These are phyloP conservation scores for Paralagenidium karlingii DNA, from an alignment of 352 stramenopile species.

Conservation along the genomic window DNA sequence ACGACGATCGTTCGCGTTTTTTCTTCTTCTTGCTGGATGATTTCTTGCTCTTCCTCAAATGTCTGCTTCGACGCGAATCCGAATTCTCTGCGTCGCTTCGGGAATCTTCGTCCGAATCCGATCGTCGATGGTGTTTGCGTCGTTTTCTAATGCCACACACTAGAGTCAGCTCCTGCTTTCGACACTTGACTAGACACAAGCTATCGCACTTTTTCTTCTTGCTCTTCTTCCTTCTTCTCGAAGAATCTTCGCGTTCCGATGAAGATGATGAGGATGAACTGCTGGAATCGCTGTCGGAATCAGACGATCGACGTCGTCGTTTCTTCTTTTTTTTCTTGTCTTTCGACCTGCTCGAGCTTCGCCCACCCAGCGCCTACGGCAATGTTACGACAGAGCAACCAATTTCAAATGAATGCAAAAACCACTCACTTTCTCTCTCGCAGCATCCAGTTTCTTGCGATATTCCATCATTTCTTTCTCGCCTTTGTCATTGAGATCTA, in stretches of 20 bases:
- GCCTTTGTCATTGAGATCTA: constrained; percentile 79
- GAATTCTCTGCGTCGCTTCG: constrained; percentile 15
- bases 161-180: background rate
- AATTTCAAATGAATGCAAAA: no score
- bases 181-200: background rate
- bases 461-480: constrained; percentile 92
- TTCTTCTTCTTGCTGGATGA: constrained; percentile 16
- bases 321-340: constrained; percentile 83
- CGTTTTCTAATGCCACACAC: constrained; percentile 17
- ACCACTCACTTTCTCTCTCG: constrained; percentile 68
- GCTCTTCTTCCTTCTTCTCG: constrained; percentile 35
- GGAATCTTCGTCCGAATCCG: constrained; percentile 27
- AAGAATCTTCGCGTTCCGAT: constrained; percentile 23
- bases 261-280: no score
- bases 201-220: constrained; percentile 48
- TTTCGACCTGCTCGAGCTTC: constrained; percentile 24
- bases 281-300: constrained; percentile 27
- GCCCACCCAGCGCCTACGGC: no score
- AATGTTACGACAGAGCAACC: no score
- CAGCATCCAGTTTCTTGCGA: constrained; percentile 84
- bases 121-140: constrained; percentile 35
- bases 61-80: constrained; percentile 13
- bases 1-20: constrained; percentile 24
- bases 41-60: constrained; percentile 26
- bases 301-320: constrained; percentile 35